Evolutionary conservation across 192 early-diverging fungal genomes (phyloP), one percentile per base, ranked within the genome.

Genomic region (Chytriomyces hyalinus): DNA sequence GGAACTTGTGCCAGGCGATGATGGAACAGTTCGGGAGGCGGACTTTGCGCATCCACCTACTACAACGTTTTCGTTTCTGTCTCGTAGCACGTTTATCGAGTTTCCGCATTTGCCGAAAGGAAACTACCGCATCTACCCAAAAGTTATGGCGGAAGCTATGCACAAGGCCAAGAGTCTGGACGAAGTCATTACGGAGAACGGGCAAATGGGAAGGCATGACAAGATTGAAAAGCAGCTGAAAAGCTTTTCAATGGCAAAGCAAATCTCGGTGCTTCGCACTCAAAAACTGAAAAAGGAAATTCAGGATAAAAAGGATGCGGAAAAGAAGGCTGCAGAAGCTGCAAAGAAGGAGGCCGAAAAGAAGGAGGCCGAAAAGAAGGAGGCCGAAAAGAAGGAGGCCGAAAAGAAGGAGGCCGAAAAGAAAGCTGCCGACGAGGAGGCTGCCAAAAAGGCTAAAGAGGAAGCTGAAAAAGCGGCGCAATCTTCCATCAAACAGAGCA

Each of bases 381-480:
- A 13, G 28, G 28, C 24, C n/a, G 53, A 72, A 45, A 20, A 46
- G 47, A 51, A 72, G 3, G 70, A 50, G 70, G 22, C 17, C 8
- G 67, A 70, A 22, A 45, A 44, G 13, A 46, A 70, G 3, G 57
- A 78, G 20, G 59, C 70, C 13, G 53, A 76, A 49, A 36, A 49
- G 43, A 65, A 6, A 24, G 48, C 6, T 59, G 67, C 15, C 17
- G 66, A 61, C 5, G 43, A 78, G 2, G 77, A 65, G 10, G 43
- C 24, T 26, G 77, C 10, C 20, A 46, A 78, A 28, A 50, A 61
- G n/a, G 67, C 43, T 3, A 70, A 72, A 24, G 47, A 65, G 47
- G 62, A 65, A 17, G 61, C 50, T 6, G 61, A 36, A 46, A 15
- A 63, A 24, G 77, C 22, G 15, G 65, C 20, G 26, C 17, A 26